Evolutionary conservation across 164 flowering plant genomes (phyloP), one percentile per base, ranked within the genome.

Genomic region (Cinnamomum chago): DNA sequence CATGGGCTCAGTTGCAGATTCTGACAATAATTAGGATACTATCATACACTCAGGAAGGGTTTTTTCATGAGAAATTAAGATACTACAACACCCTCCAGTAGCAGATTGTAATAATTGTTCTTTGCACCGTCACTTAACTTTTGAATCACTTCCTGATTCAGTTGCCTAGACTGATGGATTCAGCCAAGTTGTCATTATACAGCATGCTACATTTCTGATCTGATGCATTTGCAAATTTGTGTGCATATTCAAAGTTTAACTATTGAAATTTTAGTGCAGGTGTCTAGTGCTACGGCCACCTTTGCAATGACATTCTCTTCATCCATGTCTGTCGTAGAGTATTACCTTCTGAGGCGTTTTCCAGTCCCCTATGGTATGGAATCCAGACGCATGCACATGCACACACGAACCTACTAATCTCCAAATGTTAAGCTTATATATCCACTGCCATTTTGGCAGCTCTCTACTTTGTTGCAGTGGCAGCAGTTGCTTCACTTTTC

Each of bases 281-380:
- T 95, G 33, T 88, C 99, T 72, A 91, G 99, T 85, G 99, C 97
- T 67, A 91, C 99, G 2, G 95, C 97, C 73, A 93, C 99, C 73
- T 95, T 95, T 83, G 99, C 94, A 68, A 95, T 95, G 99, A 86
- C 88, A 62, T 95, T 95, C 87, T 95, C 99, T 65, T 89, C 99
- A 27, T 93, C 97, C 62, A 95, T 95, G 97, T 95, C 98, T 28
- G 97, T 95, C 62, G 88, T 95, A 58, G 95, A 95, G 79, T 92
- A 95, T 79, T 95, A 91, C 84, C 94, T 95, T 70, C 83, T 95
- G 22, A 90, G 90, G 65, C 97, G 97, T 69, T 93, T 95, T 72
- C 99, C 99, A 33, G 87, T 95, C 70, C 99, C 99, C 64, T 92
- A 93, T 65, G 97, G 97, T 95, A 75, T 78, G 84, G 50, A 67